Percentiles rank a stretch among this genome's conserved stretches.
phyloP scores from a whole-genome alignment of 1,139 yeast genomes.

The Taphrina pruni region DNA sequence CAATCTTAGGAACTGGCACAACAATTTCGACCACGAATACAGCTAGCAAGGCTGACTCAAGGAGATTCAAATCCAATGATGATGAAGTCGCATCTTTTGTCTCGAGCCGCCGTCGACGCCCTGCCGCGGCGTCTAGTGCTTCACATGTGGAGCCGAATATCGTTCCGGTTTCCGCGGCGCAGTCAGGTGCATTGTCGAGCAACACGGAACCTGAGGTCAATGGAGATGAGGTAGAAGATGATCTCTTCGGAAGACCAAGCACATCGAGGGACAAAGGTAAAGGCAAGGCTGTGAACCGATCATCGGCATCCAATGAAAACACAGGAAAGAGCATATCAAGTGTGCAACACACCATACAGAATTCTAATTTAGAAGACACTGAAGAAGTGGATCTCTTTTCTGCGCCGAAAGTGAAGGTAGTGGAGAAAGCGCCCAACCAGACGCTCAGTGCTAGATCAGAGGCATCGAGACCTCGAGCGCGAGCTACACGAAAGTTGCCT shows the following conservation, averaged over 20 bases:
- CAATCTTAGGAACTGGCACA: not conserved
- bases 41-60: conserved; percentile 9
- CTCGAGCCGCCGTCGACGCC: conserved; percentile 29
- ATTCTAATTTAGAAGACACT: not conserved
- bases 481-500: conserved; percentile 11
- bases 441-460: not conserved
- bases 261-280: conserved; percentile 17
- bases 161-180: not conserved
- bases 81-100: conserved; percentile 26
- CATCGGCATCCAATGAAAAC: not conserved
- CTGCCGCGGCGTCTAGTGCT: not conserved
- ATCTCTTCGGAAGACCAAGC: conserved; percentile 22
- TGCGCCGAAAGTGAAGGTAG: conserved; percentile 10
- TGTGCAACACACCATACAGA: not conserved
- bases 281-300: conserved; percentile 10
- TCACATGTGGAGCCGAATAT: not conserved
- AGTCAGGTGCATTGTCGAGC: not conserved
- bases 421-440: not conserved
- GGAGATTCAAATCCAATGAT: conserved; percentile 33
- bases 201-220: too few species aligned
- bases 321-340: not conserved
- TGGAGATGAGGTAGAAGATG: conserved; percentile 9
- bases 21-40: not conserved
- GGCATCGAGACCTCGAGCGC: not conserved
- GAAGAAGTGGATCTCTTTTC: conserved; percentile 36